phyloP scores from a whole-genome alignment of 2,329 filamentous ascomycete genomes.

The Daldinia eschscholtzii region DNA sequence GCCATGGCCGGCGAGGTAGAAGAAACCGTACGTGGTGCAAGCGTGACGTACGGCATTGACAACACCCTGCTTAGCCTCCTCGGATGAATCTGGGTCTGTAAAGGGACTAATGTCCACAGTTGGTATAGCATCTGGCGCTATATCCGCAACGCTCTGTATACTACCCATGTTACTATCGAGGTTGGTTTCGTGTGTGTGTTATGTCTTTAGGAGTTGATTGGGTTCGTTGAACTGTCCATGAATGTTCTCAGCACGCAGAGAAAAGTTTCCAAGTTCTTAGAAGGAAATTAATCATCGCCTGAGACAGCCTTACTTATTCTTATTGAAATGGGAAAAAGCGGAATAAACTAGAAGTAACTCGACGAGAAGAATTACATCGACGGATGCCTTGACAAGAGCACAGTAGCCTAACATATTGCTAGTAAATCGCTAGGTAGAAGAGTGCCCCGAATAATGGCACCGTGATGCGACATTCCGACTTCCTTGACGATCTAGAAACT shows the following conservation, averaged over 20 bases:
- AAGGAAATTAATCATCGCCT: neutral
- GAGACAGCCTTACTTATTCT: conserved; percentile 27
- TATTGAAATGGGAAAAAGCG: conserved; percentile 16
- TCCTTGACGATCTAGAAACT: conserved; percentile 29
- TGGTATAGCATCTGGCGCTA: conserved; percentile 45
- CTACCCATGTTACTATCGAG: conserved; percentile 34
- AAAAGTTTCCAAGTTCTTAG: neutral
- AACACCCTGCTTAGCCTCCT: conserved; percentile 40
- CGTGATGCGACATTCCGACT: conserved; percentile 8
- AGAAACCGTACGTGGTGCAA: conserved; percentile 50
- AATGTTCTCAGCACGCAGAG: neutral
- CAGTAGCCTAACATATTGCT: conserved; percentile 26
- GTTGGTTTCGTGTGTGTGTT: conserved; percentile 11
- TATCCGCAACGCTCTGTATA: conserved; percentile 34
- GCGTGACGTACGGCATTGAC: conserved; percentile 49
- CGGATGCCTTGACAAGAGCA: conserved; percentile 15
- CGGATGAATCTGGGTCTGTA: conserved; percentile 40
- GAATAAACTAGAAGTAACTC: conserved; percentile 23
- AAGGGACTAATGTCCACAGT: conserved; percentile 50
- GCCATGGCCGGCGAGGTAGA: conserved; percentile 52
- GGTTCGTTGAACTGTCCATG: neutral
- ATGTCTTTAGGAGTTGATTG: neutral
- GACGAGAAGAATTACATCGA: conserved; percentile 19
- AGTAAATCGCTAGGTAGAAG: conserved; percentile 37
- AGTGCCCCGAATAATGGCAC: conserved; percentile 3